Base-by-base conservation (phyloP, 768 basidiomycete species). In the Sarcodon sp. region DNA sequence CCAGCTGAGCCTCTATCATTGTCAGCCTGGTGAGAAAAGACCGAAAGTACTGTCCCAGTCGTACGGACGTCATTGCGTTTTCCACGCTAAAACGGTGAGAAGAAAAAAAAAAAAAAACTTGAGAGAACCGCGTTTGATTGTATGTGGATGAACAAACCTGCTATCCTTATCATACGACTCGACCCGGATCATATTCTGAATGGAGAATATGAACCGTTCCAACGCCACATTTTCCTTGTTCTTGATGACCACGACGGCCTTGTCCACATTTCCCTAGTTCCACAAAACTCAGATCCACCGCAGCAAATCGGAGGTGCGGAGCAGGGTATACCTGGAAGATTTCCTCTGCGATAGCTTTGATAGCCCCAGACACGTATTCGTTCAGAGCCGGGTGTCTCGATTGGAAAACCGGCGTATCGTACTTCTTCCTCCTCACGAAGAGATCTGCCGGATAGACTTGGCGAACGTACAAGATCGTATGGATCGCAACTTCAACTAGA, bases 401-500 rank as follows among this genome's bases (percentile, higher is more conserved):
- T 65, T 96, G 91, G 59, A 80, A 97, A 8, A 94, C 89, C 0
- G 89, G 86, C 0, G 84, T 84, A 51, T 89, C 80, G 62, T 92
- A 96, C 61, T 91, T 92, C 66, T 85, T 86, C 49, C 87, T 74
- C 37, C 90, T 75, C 35, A 85, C 72, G 60, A 98, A 98, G 15
- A 96, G 71, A 48, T 87, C 87, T 38, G 83, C 70, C 0, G 93
- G 94, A 57, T 97, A 98, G 45, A 98, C 72, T 54, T 87, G 83
- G 15, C 94, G 82, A 31, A 91, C 79, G 58, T 88, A 96, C 5
- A 98, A 75, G 52, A 98, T 89, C 3, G 83, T 83, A 59, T 97
- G 93, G 51, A 96, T 82, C 8, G 88, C 87, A 32, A 93, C 87
- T 60, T 98, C 94, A 55, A 98, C 94, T 98, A 47, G 21, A 27